phyloP scores from a whole-genome alignment of 192 early-diverging fungal genomes.

The Mortierella hygrophila region DNA sequence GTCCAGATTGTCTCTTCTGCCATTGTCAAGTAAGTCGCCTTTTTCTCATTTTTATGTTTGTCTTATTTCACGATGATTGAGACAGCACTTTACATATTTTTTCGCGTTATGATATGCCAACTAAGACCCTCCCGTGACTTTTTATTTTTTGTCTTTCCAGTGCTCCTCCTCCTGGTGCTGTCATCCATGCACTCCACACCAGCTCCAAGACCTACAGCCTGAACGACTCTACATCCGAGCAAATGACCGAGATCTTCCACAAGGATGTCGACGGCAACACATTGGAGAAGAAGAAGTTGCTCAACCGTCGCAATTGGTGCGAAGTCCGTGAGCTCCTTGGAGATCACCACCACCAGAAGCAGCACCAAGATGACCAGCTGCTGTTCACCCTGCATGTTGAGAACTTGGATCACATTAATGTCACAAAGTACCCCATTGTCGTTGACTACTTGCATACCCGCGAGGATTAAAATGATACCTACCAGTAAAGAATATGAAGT shows the following conservation, averaged over 20 bases:
- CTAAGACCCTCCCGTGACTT: background rate
- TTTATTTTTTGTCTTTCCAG: constrained; percentile 15
- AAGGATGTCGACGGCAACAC: constrained; percentile 73
- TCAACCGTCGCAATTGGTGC: constrained; percentile 73
- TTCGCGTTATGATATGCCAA: background rate
- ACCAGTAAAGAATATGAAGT: background rate
- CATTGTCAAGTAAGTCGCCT: constrained; percentile 75
- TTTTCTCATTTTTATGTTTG: background rate
- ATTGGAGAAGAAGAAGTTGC: constrained; percentile 59
- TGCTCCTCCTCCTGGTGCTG: constrained; percentile 76
- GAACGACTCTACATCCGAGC: constrained; percentile 73
- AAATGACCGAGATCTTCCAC: constrained; percentile 80
- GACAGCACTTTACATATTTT: background rate
- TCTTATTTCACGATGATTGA: background rate
- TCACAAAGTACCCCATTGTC: constrained; percentile 61
- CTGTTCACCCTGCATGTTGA: constrained; percentile 69
- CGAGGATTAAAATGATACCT: constrained; percentile 5
- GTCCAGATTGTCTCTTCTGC: constrained; percentile 85
- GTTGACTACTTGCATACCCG: constrained; percentile 36
- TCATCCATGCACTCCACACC: constrained; percentile 76
- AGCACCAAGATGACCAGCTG: constrained; percentile 36
- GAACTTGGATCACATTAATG: constrained; percentile 62
- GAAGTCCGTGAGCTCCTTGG: constrained; percentile 60
- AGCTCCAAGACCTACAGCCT: constrained; percentile 68
- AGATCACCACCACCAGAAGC: background rate